A percentile compares a stretch with the other conserved stretches of the same genome.
These are phyloP conservation scores for Bjerkandera adusta DNA, from an alignment of 1,284 basidiomycete genomes.

Conservation along the genomic window DNA sequence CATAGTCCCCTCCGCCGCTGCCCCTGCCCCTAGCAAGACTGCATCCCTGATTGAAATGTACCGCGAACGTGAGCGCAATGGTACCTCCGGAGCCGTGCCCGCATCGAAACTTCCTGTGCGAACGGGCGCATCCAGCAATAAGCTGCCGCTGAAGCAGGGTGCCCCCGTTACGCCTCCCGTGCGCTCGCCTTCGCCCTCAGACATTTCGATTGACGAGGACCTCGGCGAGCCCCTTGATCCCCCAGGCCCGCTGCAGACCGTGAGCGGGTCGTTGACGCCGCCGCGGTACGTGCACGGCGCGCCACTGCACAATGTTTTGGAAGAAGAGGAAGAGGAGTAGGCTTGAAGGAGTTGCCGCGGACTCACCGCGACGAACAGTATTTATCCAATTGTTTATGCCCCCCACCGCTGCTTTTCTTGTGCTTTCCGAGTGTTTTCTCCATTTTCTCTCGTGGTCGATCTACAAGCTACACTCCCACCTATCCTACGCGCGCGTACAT, in stretches of 20 bases:
- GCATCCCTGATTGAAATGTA: constrained; percentile 81
- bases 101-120: constrained; percentile 37
- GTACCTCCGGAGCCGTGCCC: constrained; percentile 22
- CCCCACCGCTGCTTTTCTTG: no score
- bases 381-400: no score
- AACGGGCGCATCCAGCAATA: constrained; percentile 20
- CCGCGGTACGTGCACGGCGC: constrained; percentile 82
- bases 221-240: constrained; percentile 13
- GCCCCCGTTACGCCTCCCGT: background rate
- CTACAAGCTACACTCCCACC: no score
- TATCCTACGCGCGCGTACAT: no score
- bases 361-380: no score
- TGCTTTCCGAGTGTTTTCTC: no score
- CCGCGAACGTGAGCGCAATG: constrained; percentile 57
- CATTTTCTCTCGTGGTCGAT: no score
- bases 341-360: background rate
- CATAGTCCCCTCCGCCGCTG: constrained; percentile 12
- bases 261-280: constrained; percentile 35
- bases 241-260: constrained; percentile 2
- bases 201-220: constrained; percentile 24
- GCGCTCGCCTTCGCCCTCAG: constrained; percentile 18
- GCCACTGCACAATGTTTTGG: constrained; percentile 81
- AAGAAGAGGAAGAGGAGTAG: constrained; percentile 67
- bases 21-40: constrained; percentile 49
- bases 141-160: constrained; percentile 15